phyloP scores from a whole-genome alignment of 208 protist species.

The Herpetomonas muscarum region DNA sequence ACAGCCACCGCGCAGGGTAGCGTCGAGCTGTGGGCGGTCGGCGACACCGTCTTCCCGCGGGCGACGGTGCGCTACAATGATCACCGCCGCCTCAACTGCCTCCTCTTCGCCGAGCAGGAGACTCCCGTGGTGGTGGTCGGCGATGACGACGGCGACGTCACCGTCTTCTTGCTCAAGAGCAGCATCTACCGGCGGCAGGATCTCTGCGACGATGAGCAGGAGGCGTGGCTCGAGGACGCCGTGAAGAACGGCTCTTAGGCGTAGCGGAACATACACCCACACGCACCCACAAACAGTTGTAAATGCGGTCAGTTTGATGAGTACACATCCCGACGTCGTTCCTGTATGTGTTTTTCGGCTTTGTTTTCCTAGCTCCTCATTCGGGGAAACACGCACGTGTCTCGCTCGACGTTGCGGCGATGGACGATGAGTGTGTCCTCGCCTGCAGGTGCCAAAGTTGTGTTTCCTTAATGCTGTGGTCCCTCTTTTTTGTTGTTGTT shows the following conservation, averaged over 20 bases:
- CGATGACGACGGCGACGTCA: slow-evolving; percentile 87
- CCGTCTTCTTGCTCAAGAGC: slow-evolving; percentile 58
- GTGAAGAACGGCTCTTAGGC: slow-evolving; percentile 47
- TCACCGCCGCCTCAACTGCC: slow-evolving; percentile 62
- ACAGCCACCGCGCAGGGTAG: slow-evolving; percentile 86
- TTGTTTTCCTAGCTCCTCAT: too few species aligned
- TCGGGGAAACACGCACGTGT: too few species aligned
- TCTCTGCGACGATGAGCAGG: slow-evolving; percentile 75
- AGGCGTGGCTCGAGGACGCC: slow-evolving; percentile 65
- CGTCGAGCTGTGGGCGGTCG: slow-evolving; percentile 77
- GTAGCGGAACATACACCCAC: not conserved
- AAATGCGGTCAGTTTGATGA: too few species aligned
- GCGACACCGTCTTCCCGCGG: slow-evolving; percentile 67
- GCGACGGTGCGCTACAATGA: slow-evolving; percentile 61
- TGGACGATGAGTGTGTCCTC: too few species aligned
- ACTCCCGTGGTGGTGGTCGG: slow-evolving; percentile 85
- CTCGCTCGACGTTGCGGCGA: too few species aligned
- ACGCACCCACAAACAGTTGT: too few species aligned
- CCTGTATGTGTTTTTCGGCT: too few species aligned
- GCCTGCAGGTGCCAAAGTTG: too few species aligned
- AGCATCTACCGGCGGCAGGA: slow-evolving; percentile 40
- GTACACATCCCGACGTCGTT: too few species aligned
- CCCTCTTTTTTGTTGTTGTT: too few species aligned
- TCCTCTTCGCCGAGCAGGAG: slow-evolving; percentile 87
- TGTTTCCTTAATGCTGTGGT: too few species aligned